Evolutionary conservation across 2,329 filamentous ascomycete genomes (phyloP), one percentile per base, ranked within the genome.

Genomic region (Hypoxylon sp.): DNA sequence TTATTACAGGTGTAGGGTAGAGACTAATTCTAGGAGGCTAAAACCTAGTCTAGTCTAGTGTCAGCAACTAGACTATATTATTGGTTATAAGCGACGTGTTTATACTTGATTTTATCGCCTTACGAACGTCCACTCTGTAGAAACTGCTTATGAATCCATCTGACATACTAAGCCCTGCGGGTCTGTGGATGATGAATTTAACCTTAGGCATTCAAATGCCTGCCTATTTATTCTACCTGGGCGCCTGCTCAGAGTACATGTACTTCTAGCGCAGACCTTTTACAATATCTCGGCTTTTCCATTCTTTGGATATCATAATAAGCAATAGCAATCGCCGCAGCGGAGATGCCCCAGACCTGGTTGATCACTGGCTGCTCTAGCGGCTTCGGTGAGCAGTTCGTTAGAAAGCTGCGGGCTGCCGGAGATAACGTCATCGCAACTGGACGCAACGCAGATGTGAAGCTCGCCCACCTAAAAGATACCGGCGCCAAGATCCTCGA

Each of bases 281-380:
- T n/a, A 37, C 11, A 37, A 10, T 13, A 6, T n/a, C 35, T 8
- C 5, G 29, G 8, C 35, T 37, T 37, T 5, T 17, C 13, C 10
- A 35, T 29, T 8, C 5, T n/a, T 52, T 3, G 13, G 1, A 22
- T 17, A n/a, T 33, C 26, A 29, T 17, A 51, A 11, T 33, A 6
- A 19, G 5, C 31, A n/a, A 17, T 17, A 19, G 5, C 31, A n/a
- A 17, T 17, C n/a, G 10, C 29, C 6, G 31, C 14, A 26, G 8
- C 9, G 11, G 26, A 57, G 24, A 72, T 72, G 65, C 46, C 58
- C n/a, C 59, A 70, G 61, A 80, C 78, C 1, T 82, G 79, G 80
- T 44, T 84, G 14, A 80, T 84, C 42, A 84, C 82, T 1, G 82
- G 81, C 50, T 82, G 80, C 70, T 82, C 81, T 8, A 83, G 79